These are phyloP conservation scores for Fusarium chuoi DNA, from an alignment of 2,329 filamentous ascomycete genomes.

Conservation along the genomic window DNA sequence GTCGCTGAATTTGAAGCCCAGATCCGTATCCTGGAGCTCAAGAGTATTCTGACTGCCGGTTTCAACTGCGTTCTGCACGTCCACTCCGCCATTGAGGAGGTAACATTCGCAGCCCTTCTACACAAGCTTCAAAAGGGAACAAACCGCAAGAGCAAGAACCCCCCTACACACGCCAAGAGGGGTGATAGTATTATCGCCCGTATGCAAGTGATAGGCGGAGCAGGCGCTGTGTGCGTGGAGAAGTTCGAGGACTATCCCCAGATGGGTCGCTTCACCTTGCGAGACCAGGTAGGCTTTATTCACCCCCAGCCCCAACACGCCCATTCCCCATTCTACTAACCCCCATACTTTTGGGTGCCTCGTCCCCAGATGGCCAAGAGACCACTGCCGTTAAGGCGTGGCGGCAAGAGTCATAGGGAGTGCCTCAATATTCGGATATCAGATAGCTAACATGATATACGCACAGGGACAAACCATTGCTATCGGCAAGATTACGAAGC, in stretches of 20 bases:
- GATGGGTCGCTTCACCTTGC: slow-evolving; percentile 87
- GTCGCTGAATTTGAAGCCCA: slow-evolving; percentile 93
- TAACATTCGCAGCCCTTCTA: slow-evolving; percentile 87
- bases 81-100: slow-evolving; percentile 96
- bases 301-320: slow-evolving; percentile 14
- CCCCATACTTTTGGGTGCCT: slow-evolving; percentile 19
- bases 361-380: slow-evolving; percentile 7
- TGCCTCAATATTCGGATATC: slow-evolving; percentile 19
- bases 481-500: slow-evolving; percentile 98
- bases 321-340: slow-evolving; percentile 6
- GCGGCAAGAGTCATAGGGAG: slow-evolving; percentile 6
- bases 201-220: slow-evolving; percentile 85
- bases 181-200: slow-evolving; percentile 89
- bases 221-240: slow-evolving; percentile 91
- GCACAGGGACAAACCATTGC: slow-evolving; percentile 95
- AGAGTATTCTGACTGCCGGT: slow-evolving; percentile 91
- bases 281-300: slow-evolving; percentile 76
- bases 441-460: slow-evolving; percentile 43
- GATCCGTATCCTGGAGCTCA: slow-evolving; percentile 93
- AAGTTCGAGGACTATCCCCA: slow-evolving; percentile 96
- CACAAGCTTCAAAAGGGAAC: slow-evolving; percentile 98
- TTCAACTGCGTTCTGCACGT: slow-evolving; percentile 99
- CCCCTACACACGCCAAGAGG: slow-evolving; percentile 89
- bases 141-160: slow-evolving; percentile 88
- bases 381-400: slow-evolving; percentile 14